Percentiles rank a stretch among this genome's conserved stretches.
Evolutionary conservation across 306 rosid genomes (phyloP).

Genomic region (Senna tora): DNA sequence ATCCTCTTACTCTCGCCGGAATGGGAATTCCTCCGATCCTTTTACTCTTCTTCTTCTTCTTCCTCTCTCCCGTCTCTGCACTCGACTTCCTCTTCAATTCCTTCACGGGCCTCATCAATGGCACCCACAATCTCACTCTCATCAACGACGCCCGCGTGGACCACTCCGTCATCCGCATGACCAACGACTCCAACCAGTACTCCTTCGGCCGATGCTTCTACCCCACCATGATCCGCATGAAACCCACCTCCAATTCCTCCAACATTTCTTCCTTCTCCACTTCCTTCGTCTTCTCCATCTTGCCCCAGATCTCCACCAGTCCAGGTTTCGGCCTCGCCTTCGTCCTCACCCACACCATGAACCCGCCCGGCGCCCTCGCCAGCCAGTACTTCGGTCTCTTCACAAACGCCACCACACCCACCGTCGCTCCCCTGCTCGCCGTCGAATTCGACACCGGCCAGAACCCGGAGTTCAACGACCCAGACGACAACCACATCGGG

Average conservation of each 20-base stretch:
- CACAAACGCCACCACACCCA: constrained; percentile 51
- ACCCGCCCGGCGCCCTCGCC: constrained; percentile 72
- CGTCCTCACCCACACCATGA: constrained; percentile 64
- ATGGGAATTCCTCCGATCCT: constrained; percentile 22
- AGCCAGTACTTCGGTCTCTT: constrained; percentile 89
- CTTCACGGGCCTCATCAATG: constrained; percentile 52
- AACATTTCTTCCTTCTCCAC: constrained; percentile 70
- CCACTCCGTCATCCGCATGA: constrained; percentile 63
- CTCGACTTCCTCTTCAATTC: constrained; percentile 68
- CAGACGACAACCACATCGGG: constrained; percentile 76
- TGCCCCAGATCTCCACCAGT: constrained; percentile 60
- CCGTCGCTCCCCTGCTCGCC: constrained; percentile 65
- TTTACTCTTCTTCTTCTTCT: constrained; percentile 25
- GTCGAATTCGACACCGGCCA: constrained; percentile 85
- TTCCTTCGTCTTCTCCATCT: constrained; percentile 77
- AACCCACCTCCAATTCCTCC: constrained; percentile 39
- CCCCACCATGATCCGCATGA: constrained; percentile 42
- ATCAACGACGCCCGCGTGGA: constrained; percentile 69
- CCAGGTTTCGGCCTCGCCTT: constrained; percentile 92
- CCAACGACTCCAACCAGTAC: constrained; percentile 65
- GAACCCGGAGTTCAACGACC: constrained; percentile 83
- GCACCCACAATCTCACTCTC: constrained; percentile 59
- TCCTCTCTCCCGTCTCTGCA: constrained; percentile 34
- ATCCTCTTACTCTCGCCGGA: not conserved
- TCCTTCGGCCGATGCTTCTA: constrained; percentile 73